Conservation (phyloP, 805 yeast species). For the Candida orba region DNA sequence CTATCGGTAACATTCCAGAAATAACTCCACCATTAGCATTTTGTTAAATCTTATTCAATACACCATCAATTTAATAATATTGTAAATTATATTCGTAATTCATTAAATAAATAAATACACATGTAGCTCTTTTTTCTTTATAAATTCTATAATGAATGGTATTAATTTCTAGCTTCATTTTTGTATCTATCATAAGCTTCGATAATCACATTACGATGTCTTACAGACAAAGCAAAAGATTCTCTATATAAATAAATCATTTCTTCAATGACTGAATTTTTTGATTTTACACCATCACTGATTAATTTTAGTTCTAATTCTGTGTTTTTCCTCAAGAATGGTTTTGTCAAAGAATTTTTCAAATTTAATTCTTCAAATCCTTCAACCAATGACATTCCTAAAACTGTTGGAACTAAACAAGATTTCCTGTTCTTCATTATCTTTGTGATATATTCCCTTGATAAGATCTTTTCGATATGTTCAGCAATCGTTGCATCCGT, state of each 20-base stretch:
- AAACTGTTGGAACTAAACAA: slow-evolving; percentile 63
- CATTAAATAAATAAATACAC: not conserved
- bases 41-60: slow-evolving; percentile 18
- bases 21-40: slow-evolving; percentile 57
- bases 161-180: slow-evolving; percentile 5
- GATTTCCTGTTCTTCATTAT: slow-evolving; percentile 30
- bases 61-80: too few species aligned
- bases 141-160: not conserved
- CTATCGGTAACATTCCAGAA: slow-evolving; percentile 65
- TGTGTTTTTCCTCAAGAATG: slow-evolving; percentile 71
- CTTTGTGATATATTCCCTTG: slow-evolving; percentile 58
- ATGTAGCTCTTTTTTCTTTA: slow-evolving; percentile 1
- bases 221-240: slow-evolving; percentile 46
- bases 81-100: not conserved
- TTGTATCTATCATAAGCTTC: slow-evolving; percentile 24
- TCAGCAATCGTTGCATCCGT: slow-evolving; percentile 99
- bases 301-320: slow-evolving; percentile 63
- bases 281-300: slow-evolving; percentile 53
- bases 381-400: slow-evolving; percentile 83
- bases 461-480: slow-evolving; percentile 76
- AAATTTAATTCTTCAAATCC: slow-evolving; percentile 79
- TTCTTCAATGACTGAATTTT: slow-evolving; percentile 46
- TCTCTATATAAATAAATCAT: slow-evolving; percentile 51
- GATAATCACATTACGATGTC: slow-evolving; percentile 32
- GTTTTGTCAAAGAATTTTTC: slow-evolving; percentile 76